Percentiles rank a stretch among this genome's conserved stretches.
Evolutionary conservation across 345 rosid species (phyloP).

Genomic region (Gossypium thurberi): DNA sequence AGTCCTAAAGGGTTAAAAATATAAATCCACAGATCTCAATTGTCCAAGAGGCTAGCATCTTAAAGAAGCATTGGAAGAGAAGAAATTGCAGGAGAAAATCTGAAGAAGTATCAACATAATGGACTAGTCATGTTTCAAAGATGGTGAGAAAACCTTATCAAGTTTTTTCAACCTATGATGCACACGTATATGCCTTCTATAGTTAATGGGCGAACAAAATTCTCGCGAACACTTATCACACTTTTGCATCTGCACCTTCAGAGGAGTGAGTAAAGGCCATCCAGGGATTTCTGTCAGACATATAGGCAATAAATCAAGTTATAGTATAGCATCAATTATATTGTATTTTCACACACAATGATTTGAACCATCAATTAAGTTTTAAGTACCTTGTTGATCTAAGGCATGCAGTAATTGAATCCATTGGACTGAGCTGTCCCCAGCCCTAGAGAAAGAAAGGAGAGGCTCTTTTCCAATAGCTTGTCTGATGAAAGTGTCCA

Average conservation of each 20-base stretch:
- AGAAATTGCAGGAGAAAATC: not conserved
- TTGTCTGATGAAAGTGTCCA: slow-evolving; percentile 54
- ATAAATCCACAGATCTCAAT: not conserved
- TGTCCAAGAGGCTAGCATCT: not conserved
- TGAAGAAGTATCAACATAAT: not conserved
- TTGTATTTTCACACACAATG: not conserved
- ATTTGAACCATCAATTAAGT: not conserved
- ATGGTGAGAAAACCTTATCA: slow-evolving; percentile 54
- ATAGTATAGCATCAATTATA: slow-evolving; percentile 1
- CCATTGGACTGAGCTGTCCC: slow-evolving; percentile 69
- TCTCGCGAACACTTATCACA: slow-evolving; percentile 86
- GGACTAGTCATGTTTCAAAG: slow-evolving; percentile 2
- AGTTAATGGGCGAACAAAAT: slow-evolving; percentile 80
- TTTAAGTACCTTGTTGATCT: slow-evolving; percentile 64
- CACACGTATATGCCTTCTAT: slow-evolving; percentile 82
- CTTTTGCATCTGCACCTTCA: slow-evolving; percentile 89
- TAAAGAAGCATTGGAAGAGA: not conserved
- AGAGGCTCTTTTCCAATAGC: slow-evolving; percentile 70
- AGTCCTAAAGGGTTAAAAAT: slow-evolving; percentile 1
- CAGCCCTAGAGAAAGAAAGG: slow-evolving; percentile 60
- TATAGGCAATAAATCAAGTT: slow-evolving; percentile 15
- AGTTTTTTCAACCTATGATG: slow-evolving; percentile 78
- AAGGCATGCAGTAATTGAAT: slow-evolving; percentile 79
- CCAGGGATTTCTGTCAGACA: slow-evolving; percentile 55
- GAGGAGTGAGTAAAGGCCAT: slow-evolving; percentile 86